Conservation (phyloP, 2,329 filamentous ascomycete species). For the Monosporascus sp. region DNA sequence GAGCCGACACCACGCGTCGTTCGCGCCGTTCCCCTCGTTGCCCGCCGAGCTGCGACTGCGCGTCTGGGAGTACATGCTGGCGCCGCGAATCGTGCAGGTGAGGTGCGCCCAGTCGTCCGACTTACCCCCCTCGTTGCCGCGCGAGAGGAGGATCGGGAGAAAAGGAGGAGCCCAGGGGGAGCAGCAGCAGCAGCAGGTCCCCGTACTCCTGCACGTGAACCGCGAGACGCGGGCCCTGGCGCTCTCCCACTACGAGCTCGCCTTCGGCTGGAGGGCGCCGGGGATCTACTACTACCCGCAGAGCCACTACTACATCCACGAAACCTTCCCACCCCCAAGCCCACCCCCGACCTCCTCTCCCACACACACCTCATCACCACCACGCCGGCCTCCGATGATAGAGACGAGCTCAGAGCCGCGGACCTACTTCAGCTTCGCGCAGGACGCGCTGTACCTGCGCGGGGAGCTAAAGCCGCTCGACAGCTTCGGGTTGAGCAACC, state of each 20-base stretch:
- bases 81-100: slow-evolving; percentile 39
- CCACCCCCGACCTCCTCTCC: background rate
- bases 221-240: slow-evolving; percentile 38
- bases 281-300: background rate
- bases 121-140: slow-evolving; percentile 15
- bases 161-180: slow-evolving; percentile 6
- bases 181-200: slow-evolving; percentile 24
- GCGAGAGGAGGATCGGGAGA: background rate
- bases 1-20: slow-evolving; percentile 3
- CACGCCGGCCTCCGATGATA: slow-evolving; percentile 15
- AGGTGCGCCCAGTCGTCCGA: slow-evolving; percentile 34
- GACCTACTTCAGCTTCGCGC: slow-evolving; percentile 43
- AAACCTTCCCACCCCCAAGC: slow-evolving; percentile 2
- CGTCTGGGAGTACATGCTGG: slow-evolving; percentile 40
- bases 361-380: background rate
- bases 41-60: slow-evolving; percentile 43
- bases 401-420: slow-evolving; percentile 28
- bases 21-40: slow-evolving; percentile 32
- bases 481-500: slow-evolving; percentile 39
- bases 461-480: slow-evolving; percentile 45
- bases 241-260: slow-evolving; percentile 37
- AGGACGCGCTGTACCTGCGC: slow-evolving; percentile 41
- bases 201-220: slow-evolving; percentile 39
- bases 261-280: slow-evolving; percentile 39
- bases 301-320: background rate